Evolutionary conservation across 768 basidiomycete genomes (phyloP).

Genomic region (Panellus pusillus): DNA sequence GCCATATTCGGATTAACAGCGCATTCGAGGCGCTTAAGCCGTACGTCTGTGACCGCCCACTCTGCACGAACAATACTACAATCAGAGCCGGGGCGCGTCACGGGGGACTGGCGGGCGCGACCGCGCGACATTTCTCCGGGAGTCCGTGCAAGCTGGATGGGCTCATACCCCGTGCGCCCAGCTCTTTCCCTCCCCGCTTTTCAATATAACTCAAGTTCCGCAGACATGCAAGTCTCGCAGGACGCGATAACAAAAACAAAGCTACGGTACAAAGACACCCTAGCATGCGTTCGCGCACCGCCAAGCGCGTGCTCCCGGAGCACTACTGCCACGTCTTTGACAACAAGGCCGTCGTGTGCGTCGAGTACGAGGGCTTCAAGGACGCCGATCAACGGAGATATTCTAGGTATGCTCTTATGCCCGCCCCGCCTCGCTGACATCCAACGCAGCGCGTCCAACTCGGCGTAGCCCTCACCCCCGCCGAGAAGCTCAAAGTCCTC

Average conservation of each 20-base stretch:
- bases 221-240: no score
- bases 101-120: no score
- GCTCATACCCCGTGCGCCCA: slow-evolving; percentile 39
- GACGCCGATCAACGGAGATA: slow-evolving; percentile 61
- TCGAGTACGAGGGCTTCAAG: slow-evolving; percentile 67
- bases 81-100: no score
- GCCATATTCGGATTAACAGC: no score
- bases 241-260: slow-evolving; percentile 16
- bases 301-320: slow-evolving; percentile 46
- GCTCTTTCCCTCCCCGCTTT: slow-evolving; percentile 6
- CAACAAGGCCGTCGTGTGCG: slow-evolving; percentile 77
- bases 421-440: neutral
- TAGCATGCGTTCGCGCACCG: slow-evolving; percentile 20
- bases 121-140: no score
- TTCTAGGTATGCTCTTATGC: slow-evolving; percentile 57
- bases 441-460: slow-evolving; percentile 65
- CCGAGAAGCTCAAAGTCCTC: slow-evolving; percentile 57
- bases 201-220: no score
- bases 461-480: slow-evolving; percentile 74
- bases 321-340: slow-evolving; percentile 59
- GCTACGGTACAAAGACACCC: slow-evolving; percentile 22
- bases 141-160: no score
- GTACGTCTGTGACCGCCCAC: no score
- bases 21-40: no score
- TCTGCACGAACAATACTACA: no score